Base-by-base conservation (phyloP, 768 basidiomycete species). In the Gymnopilus junonius region DNA sequence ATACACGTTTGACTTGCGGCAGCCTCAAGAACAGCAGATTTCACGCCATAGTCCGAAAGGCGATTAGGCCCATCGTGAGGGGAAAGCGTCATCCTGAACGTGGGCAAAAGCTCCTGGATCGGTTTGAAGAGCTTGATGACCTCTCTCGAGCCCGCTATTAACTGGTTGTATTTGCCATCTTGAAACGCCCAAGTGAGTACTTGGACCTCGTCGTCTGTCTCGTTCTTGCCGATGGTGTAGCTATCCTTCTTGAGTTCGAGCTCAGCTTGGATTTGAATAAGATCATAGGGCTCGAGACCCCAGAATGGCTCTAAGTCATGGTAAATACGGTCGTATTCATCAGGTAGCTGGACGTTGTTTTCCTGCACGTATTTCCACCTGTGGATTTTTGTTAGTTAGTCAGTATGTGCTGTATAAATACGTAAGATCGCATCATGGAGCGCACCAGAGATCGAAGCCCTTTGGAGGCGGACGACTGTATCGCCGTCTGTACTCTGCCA, bases 371-470 rank as follows among this genome's bases (percentile, higher is more conserved):
- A 83, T 40, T 77, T 67, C 82, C 82, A 85, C 83, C 82, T 83
- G 39, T 4, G 17, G 4, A 51, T 32, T 51, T 51, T 15, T 3
- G 17, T 29, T 15, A 20, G 11, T 32, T 8, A 31, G 32, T 51
- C 15, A 32, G 32, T 50, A 32, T 17, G 29, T 12, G 27, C 27
- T n/a, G n/a, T 17, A 20, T 29, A 29, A 32, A 51, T 51, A 20
- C n/a, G 20, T 27, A 25, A 8, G 14, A 51, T 46, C 17, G 48
- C 27, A 51, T 32, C 29, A 43, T 56, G 25, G 25, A 17, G 76
- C 78, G 78, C 78, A 95, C 94, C 95, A 97, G 32, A 83, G 78
- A 71, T 94, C 94, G 65, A 97, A 98, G 0, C 95, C 95, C 55
- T 83, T 85, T 0, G 96, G 95, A 5, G 95, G 96, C 51, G 85